Conservation (phyloP, 2,329 filamentous ascomycete species). For the Botrytis squamosa region DNA sequence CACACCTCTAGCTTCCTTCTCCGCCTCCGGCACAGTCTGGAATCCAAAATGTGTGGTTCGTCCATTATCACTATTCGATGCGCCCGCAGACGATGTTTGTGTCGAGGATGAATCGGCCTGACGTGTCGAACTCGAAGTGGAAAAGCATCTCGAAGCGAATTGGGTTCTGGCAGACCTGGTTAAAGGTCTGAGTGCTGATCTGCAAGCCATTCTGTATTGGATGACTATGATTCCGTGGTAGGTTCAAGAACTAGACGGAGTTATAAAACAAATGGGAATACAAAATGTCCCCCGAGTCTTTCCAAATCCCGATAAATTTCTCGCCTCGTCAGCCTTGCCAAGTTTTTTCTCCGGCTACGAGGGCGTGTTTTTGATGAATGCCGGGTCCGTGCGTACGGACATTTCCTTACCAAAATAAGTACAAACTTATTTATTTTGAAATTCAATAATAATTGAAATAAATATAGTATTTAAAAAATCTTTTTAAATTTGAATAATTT, state of each 20-base stretch:
- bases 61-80: conserved; percentile 31
- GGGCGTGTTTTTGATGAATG: no score
- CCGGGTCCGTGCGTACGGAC: no score
- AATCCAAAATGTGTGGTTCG: conserved; percentile 41
- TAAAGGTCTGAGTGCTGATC: conserved; percentile 31
- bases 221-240: background rate
- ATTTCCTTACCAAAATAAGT: no score
- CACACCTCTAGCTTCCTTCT: conserved; percentile 40
- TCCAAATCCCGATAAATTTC: conserved; percentile 8
- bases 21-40: conserved; percentile 39
- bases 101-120: conserved; percentile 23
- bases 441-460: no score
- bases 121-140: conserved; percentile 26
- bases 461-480: no score
- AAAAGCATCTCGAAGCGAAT: conserved; percentile 23
- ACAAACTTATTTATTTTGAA: no score
- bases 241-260: background rate
- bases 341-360: background rate
- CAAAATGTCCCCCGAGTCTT: background rate
- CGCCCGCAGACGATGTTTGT: conserved; percentile 21
- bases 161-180: conserved; percentile 26
- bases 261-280: background rate
- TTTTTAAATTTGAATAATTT: no score
- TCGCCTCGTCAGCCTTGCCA: conserved; percentile 18
- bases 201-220: conserved; percentile 29